Base-by-base conservation (phyloP, 139 green algal genomes). In the Closterium sp. region DNA sequence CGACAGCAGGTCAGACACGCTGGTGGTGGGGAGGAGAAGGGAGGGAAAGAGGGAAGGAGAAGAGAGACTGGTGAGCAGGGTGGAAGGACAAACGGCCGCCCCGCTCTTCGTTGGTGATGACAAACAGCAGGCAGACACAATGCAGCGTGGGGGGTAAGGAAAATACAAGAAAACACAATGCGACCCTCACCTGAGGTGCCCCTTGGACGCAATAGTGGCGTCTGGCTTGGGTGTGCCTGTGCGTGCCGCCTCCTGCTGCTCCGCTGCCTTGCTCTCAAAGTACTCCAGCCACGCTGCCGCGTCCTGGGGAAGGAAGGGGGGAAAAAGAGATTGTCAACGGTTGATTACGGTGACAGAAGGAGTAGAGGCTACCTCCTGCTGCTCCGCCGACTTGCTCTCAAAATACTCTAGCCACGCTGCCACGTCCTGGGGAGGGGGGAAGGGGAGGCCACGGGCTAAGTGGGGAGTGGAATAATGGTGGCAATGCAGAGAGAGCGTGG, bases 381-480 rank as follows among this genome's bases (percentile, higher is more conserved):
- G 93, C 91, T 95, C 93, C 84, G 81, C 31, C 23, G 93, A 90
- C 88, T 95, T 95, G 85, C 31, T 84, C 66, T 95, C 94, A 38
- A 95, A 95, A 86, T 95, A 95, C 2, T 95, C 93, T 30, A 95
- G 92, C 94, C 94, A 95, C 25, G 93, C 94, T 25, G 84, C 85
- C 12, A 93, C 94, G 88, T 95, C 94, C 86, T 94, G 90, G 38
- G 38, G 38, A 66, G 38, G 38, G 38, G 38, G 38, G 55, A 76
- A 76, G 55, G 55, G 55, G 12, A 28, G 55, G 66, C 25, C 4
- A 55, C 81, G 28, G 25, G 38, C 19, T 8, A 66, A 10, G 4
- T 21, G 43, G 21, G 43, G 55, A 66, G 38, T 55, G 36, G 6
- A 6, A 55, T 55, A 6, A 55, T 4, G 36, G 36, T 55, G 36